Base-by-base conservation (phyloP, 1,139 yeast species). In the Debaryomyces subglobosus region DNA sequence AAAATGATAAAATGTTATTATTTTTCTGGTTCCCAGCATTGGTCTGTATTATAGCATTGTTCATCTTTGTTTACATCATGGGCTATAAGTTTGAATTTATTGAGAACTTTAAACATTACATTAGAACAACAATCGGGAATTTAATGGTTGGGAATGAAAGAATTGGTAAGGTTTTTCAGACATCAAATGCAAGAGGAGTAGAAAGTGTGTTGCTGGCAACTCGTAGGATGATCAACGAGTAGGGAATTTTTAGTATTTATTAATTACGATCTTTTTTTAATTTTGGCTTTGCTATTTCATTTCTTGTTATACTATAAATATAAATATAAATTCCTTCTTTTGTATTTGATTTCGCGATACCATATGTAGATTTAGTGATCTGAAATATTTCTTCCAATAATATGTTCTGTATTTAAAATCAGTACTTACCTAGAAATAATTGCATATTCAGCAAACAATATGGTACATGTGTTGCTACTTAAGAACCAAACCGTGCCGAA, bases 21-120 rank as follows among this genome's bases (percentile, higher is more conserved):
- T 88, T 90, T 62, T 91, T 91, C 77, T 91, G 98, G 98, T 68
- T 87, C 52, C 95, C 95, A 3, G 73, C 84, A 32, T 72, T 87
- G 65, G 60, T 86, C 25, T 53, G 78, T 40, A 74, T 84, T 15
- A 56, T 82, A 2, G 77, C 86, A 1, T 67, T 81, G 44, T 77
- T 83, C 61, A 67, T 83, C 39, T 67, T 71, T 60, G 67, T 84
- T 25, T 69, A 78, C 50, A 74, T 77, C 32, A 74, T 84, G 61
- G 88, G 89, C 3, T 76, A 70, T 60, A 64, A 65, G 52, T 65
- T 76, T 48, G 72, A 71, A 51, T 52, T 64, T 45, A 68, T 75
- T 45, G 80, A 77, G 48, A 57, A 57, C 32, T 64, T 77, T 50
- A 78, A 84, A 58, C 79, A 74, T 44, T 67, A 71, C 43, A 67